A percentile compares a stretch with the other conserved stretches of the same genome.
These are phyloP conservation scores for Liriodendron chinense DNA, from an alignment of 164 flowering plant species.

Conservation along the genomic window DNA sequence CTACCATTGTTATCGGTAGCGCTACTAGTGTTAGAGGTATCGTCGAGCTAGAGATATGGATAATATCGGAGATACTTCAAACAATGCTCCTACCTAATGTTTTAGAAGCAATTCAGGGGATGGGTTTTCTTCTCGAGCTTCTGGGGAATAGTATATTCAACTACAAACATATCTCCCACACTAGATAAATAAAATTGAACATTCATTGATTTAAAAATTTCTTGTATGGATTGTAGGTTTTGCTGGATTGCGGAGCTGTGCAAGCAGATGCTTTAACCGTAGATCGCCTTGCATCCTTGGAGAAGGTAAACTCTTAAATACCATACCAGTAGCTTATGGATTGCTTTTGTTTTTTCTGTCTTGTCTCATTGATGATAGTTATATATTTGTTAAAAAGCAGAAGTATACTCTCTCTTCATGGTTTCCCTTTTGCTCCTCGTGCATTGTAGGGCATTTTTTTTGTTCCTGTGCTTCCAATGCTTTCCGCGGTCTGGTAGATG, in stretches of 20 bases:
- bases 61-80: no score
- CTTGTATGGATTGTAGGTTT: slow-evolving; percentile 42
- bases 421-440: not conserved
- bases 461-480: not conserved
- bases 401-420: not conserved
- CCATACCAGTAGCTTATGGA: not conserved
- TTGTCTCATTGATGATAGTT: not conserved
- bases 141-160: no score
- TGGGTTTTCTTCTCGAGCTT: not conserved
- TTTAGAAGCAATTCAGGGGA: no score
- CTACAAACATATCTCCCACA: not conserved
- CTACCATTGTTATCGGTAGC: no score
- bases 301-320: slow-evolving; percentile 50
- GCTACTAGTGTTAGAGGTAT: no score
- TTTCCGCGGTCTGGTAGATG: not conserved
- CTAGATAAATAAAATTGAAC: not conserved
- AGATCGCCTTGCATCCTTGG: slow-evolving; percentile 93
- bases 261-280: slow-evolving; percentile 99
- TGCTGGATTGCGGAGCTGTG: slow-evolving; percentile 96
- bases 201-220: not conserved
- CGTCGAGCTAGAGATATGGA: no score
- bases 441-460: not conserved
- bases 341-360: not conserved
- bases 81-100: no score
- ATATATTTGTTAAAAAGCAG: not conserved